Evolutionary conservation across 2,329 filamentous ascomycete genomes (phyloP).

Genomic region (Fusarium humuli): DNA sequence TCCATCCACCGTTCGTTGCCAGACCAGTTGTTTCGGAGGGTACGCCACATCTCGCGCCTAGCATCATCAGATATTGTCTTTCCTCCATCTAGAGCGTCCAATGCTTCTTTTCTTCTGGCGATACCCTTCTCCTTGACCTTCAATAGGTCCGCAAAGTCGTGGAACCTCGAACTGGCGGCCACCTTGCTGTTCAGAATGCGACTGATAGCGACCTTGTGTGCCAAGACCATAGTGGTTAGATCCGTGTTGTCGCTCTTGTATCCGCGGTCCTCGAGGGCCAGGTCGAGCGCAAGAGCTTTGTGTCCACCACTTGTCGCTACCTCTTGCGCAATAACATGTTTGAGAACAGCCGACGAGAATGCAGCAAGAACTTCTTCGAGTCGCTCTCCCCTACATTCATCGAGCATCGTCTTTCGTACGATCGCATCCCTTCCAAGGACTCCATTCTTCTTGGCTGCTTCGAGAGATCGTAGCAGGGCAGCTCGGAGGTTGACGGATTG

Average conservation of each 20-base stretch:
- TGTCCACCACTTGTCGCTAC: slow-evolving; percentile 53
- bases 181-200: slow-evolving; percentile 69
- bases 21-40: slow-evolving; percentile 79
- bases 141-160: slow-evolving; percentile 73
- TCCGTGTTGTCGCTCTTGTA: slow-evolving; percentile 65
- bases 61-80: slow-evolving; percentile 56
- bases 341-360: slow-evolving; percentile 86
- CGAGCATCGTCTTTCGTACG: slow-evolving; percentile 92
- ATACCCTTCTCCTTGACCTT: slow-evolving; percentile 71
- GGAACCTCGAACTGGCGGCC: slow-evolving; percentile 68
- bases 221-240: slow-evolving; percentile 76
- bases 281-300: slow-evolving; percentile 62
- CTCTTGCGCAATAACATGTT: slow-evolving; percentile 68
- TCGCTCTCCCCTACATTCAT: slow-evolving; percentile 93
- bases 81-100: slow-evolving; percentile 49
- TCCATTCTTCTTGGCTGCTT: slow-evolving; percentile 89
- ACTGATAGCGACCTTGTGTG: slow-evolving; percentile 76
- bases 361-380: slow-evolving; percentile 86
- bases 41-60: slow-evolving; percentile 65
- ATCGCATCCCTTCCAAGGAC: slow-evolving; percentile 82
- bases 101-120: slow-evolving; percentile 62
- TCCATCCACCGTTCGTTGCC: slow-evolving; percentile 81
- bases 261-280: slow-evolving; percentile 70
- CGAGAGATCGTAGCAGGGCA: slow-evolving; percentile 82
- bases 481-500: slow-evolving; percentile 92